Conservation (phyloP, 169 alveolate species). For the Eimeria praecox region DNA sequence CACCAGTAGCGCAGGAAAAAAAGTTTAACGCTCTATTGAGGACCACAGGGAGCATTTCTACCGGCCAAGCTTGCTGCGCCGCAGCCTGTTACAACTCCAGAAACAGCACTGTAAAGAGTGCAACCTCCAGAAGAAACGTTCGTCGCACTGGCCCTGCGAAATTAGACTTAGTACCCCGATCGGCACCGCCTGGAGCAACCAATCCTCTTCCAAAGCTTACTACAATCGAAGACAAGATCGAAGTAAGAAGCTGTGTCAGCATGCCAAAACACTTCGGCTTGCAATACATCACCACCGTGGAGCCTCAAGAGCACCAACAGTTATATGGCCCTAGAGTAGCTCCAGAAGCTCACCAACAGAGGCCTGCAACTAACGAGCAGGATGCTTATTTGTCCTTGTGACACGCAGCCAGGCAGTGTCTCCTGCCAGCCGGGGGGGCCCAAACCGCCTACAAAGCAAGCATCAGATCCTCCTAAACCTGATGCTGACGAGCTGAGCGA, state of each 20-base stretch:
- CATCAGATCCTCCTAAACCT: too few relatives aligned
- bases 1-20: not conserved
- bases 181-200: not conserved
- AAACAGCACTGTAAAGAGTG: not conserved
- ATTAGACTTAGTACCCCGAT: not conserved
- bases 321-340: not conserved
- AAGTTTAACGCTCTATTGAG: not conserved
- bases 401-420: not conserved
- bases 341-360: not conserved
- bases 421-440: too few relatives aligned
- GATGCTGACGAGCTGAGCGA: not conserved
- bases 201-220: not conserved
- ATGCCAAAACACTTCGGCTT: too few relatives aligned
- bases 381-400: not conserved
- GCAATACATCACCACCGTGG: not conserved
- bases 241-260: not conserved
- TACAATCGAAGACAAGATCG: not conserved
- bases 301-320: not conserved
- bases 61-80: not conserved
- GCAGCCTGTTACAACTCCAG: not conserved
- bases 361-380: not conserved
- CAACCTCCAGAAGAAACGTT: not conserved
- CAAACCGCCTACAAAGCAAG: not conserved
- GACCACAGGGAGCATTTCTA: not conserved
- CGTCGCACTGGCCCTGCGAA: not conserved